Evolutionary conservation across 2,329 filamentous ascomycete genomes (phyloP).

Genomic region (Fusarium sp.): DNA sequence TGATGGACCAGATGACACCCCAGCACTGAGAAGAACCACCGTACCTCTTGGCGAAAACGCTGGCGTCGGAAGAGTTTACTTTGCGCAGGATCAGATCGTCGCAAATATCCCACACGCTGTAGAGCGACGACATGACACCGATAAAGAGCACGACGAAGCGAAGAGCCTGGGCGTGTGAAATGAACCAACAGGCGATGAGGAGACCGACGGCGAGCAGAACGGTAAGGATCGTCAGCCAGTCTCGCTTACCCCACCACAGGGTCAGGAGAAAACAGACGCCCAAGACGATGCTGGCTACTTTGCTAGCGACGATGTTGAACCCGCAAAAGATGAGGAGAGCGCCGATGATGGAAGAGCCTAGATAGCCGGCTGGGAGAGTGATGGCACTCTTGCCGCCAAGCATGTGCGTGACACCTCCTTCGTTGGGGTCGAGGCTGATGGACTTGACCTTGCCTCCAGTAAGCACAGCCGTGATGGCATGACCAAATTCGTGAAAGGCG

Average conservation of each 20-base stretch:
- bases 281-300: constrained; percentile 80
- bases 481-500: constrained; percentile 84
- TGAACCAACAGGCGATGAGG: constrained; percentile 83
- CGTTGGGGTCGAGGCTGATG: constrained; percentile 80
- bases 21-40: constrained; percentile 85
- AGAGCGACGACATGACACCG: constrained; percentile 83
- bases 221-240: constrained; percentile 82
- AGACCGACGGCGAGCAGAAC: constrained; percentile 77
- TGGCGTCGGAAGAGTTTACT: constrained; percentile 83
- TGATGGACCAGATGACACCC: constrained; percentile 82
- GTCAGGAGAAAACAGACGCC: constrained; percentile 82
- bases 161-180: constrained; percentile 78
- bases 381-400: constrained; percentile 76
- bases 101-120: constrained; percentile 88
- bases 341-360: constrained; percentile 82
- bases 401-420: constrained; percentile 85
- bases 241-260: constrained; percentile 82
- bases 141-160: constrained; percentile 83
- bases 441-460: constrained; percentile 81
- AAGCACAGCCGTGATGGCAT: constrained; percentile 77
- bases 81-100: constrained; percentile 85
- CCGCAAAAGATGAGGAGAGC: constrained; percentile 83
- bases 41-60: constrained; percentile 81
- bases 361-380: constrained; percentile 81
- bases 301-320: constrained; percentile 84